These are phyloP conservation scores for Epichloe uncinata DNA, from an alignment of 2,329 filamentous ascomycete species.

Conservation along the genomic window DNA sequence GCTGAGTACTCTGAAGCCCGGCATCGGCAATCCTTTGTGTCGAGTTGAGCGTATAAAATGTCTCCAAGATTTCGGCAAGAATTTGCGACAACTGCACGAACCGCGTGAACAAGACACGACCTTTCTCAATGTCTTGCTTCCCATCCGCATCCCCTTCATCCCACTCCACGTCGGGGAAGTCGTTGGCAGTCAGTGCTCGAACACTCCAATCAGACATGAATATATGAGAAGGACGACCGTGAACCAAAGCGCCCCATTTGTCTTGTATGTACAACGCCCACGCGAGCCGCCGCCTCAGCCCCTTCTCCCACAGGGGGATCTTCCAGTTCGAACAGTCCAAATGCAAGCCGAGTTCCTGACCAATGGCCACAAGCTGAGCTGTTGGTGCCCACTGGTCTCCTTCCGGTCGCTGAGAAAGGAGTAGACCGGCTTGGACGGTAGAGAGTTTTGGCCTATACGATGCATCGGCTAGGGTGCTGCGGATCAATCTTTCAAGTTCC, in stretches of 20 bases:
- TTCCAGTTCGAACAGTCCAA: slow-evolving; percentile 80
- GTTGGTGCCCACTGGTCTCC: slow-evolving; percentile 75
- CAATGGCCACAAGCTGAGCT: slow-evolving; percentile 74
- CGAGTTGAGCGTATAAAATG: slow-evolving; percentile 70
- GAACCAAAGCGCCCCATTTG: slow-evolving; percentile 75
- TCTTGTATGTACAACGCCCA: slow-evolving; percentile 95
- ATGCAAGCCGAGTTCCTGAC: slow-evolving; percentile 78
- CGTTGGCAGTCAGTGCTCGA: slow-evolving; percentile 45
- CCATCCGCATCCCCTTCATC: slow-evolving; percentile 49
- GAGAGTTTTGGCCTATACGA: slow-evolving; percentile 74
- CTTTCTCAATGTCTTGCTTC: slow-evolving; percentile 51
- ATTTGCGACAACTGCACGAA: slow-evolving; percentile 66
- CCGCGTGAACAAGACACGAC: slow-evolving; percentile 57
- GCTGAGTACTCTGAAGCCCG: slow-evolving; percentile 54
- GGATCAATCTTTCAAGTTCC: slow-evolving; percentile 60
- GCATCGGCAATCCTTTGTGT: slow-evolving; percentile 54
- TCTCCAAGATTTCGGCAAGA: slow-evolving; percentile 67
- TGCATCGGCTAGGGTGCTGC: slow-evolving; percentile 58
- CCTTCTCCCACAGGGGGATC: slow-evolving; percentile 72
- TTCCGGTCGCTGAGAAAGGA: slow-evolving; percentile 62
- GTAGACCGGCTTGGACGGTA: slow-evolving; percentile 62
- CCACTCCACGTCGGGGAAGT: slow-evolving; percentile 62
- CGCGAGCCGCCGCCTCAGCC: slow-evolving; percentile 69
- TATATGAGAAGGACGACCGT: slow-evolving; percentile 72
- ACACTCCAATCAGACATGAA: slow-evolving; percentile 65